Percentiles rank a stretch among this genome's conserved stretches.
Evolutionary conservation across 2,329 filamentous ascomycete species (phyloP).

Genomic region (Ceratocystis eucalypticola): DNA sequence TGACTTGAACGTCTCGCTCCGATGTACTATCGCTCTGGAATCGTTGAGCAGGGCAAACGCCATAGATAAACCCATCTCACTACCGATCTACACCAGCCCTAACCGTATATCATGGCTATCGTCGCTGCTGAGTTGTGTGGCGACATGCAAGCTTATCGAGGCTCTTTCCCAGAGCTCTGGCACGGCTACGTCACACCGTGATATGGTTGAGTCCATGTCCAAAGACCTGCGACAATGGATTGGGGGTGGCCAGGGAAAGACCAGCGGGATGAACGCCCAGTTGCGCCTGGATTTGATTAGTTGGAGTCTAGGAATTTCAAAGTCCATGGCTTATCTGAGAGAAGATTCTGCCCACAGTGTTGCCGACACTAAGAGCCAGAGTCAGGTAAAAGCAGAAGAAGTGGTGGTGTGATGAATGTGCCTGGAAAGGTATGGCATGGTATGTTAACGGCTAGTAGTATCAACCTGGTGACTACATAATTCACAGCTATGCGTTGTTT

Average conservation of each 20-base stretch:
- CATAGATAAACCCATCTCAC: constrained; percentile 25
- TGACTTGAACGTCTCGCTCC: constrained; percentile 44
- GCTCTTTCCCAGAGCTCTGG: constrained; percentile 35
- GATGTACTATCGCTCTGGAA: constrained; percentile 47
- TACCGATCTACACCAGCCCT: constrained; percentile 19
- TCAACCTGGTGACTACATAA: constrained; percentile 2
- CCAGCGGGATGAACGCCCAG: constrained; percentile 37
- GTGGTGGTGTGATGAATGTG: background rate
- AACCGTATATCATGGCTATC: constrained; percentile 29
- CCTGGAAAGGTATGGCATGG: background rate
- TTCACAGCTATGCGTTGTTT: constrained; percentile 3
- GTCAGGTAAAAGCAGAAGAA: background rate
- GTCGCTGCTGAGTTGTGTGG: constrained; percentile 46
- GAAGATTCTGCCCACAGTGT: constrained; percentile 47
- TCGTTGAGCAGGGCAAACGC: constrained; percentile 37
- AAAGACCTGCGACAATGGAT: constrained; percentile 49
- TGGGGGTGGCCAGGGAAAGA: constrained; percentile 38
- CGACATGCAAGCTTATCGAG: constrained; percentile 45
- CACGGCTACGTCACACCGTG: constrained; percentile 34
- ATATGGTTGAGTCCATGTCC: constrained; percentile 42
- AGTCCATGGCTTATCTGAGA: constrained; percentile 46
- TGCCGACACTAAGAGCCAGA: constrained; percentile 33
- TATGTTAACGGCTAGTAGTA: background rate
- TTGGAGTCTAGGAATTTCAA: constrained; percentile 42
- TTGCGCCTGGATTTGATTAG: constrained; percentile 43